Percentiles rank a stretch among this genome's conserved stretches.
Conservation (phyloP, 2,329 filamentous ascomycete genomes). For the Tolypocladium nubicola region DNA sequence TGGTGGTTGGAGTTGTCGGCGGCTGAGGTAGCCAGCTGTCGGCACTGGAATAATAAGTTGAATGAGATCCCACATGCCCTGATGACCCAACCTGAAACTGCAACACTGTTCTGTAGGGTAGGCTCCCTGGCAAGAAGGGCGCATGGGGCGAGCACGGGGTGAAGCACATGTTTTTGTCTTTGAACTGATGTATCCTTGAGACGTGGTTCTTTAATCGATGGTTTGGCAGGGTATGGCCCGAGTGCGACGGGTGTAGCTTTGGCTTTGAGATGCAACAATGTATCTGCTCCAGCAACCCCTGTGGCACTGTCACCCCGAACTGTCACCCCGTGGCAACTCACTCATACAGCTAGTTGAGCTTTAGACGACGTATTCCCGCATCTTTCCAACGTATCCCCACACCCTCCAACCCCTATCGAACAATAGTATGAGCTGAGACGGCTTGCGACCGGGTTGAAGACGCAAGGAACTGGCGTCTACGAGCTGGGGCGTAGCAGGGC, state of each 20-base stretch:
- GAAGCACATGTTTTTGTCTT: no score
- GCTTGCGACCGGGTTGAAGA: background rate
- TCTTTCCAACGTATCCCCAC: background rate
- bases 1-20: background rate
- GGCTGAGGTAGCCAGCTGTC: background rate
- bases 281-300: no score
- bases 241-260: no score
- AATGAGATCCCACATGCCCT: background rate
- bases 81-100: no score
- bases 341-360: background rate
- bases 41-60: background rate
- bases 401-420: background rate
- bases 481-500: background rate
- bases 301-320: no score
- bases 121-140: no score
- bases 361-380: background rate
- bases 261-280: no score
- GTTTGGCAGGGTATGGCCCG: no score
- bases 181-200: no score
- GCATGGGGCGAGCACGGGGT: no score
- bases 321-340: background rate
- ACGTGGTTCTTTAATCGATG: no score
- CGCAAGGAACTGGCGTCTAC: background rate
- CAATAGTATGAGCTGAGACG: background rate
- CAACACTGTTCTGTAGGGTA: no score